Evolutionary conservation across 2,329 filamentous ascomycete species (phyloP), one percentile per base, ranked within the genome.

Genomic region (Paramyrothecium roridum): DNA sequence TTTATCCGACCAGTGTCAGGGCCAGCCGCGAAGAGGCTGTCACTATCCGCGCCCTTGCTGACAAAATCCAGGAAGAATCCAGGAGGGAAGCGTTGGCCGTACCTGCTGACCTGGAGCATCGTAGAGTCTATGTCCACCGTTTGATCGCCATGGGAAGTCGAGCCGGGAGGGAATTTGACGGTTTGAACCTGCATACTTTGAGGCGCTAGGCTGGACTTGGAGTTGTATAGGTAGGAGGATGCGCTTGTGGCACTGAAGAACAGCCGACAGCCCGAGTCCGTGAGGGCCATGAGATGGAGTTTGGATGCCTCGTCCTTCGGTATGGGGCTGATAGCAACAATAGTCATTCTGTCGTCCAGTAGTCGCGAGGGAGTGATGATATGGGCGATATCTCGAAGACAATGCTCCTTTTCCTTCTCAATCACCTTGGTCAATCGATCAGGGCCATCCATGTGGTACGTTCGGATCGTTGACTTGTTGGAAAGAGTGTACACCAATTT

Each of bases 181-280:
- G 96, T 95, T 63, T 96, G 89, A n/a, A 97, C 86, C 71, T 97
- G 93, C 91, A 99, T 97, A 73, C 91, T 97, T 63, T 90, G 93
- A 1, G 95, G 93, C 1, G 90, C 86, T 56, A 80, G 71, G 56
- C 80, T 87, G 8, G 83, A 80, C 20, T 83, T 79, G 21, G 82
- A 82, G 16, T 80, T 81, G 30, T 84, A 79, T 69, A 80, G 82
- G 74, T 88, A 87, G 0, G 80, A 89, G 2, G 85, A 84, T 19
- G 91, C 88, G 60, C 88, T 89, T 0, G 92, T 96, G 6, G 93
- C 91, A 67, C 92, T 98, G 53, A 99, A 81, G 70, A 95, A 98
- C 4, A 99, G 84, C 21, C 95, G 86, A 68, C 93, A 96, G 20
- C 96, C 95, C 1, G 91, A 96, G 56, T 88, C 88, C 0, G 93